Evolutionary conservation across 192 early-diverging fungal species (phyloP).

Genomic region (Linnemannia zychae): DNA sequence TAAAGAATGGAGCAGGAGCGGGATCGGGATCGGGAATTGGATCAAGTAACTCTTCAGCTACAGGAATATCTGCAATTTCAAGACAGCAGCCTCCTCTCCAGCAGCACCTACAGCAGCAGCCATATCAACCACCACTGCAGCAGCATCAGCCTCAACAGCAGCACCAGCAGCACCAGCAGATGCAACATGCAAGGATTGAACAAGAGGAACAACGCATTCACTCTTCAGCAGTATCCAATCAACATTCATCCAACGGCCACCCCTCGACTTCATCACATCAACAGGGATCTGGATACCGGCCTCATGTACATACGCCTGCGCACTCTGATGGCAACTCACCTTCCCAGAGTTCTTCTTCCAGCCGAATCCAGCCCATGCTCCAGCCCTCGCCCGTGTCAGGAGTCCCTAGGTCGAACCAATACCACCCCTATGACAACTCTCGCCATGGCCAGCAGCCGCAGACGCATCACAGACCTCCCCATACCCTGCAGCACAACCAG

Average conservation of each 20-base stretch:
- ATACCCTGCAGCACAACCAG: not conserved
- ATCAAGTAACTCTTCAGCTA: not conserved
- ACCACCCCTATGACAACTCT: conserved; percentile 4
- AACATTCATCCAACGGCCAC: not conserved
- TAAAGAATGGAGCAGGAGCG: not conserved
- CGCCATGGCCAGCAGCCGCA: not conserved
- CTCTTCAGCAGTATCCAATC: not conserved
- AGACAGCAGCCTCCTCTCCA: not conserved
- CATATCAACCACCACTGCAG: not conserved
- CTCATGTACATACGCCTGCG: not conserved
- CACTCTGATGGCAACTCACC: not conserved
- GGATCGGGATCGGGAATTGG: not conserved
- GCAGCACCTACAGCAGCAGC: not conserved
- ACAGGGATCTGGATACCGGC: not conserved
- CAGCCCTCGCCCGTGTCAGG: not conserved
- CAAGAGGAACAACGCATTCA: not conserved
- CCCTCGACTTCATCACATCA: not conserved
- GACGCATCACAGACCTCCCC: not conserved
- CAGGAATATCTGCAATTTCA: conserved; percentile 1
- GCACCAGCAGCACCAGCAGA: not conserved
- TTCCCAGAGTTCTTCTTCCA: not conserved
- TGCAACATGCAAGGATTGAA: not conserved
- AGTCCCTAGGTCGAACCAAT: not conserved
- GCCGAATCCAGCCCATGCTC: not conserved
- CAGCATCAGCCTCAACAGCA: not conserved